Percentiles rank a stretch among this genome's conserved stretches.
phyloP scores from a whole-genome alignment of 2,329 filamentous ascomycete species.

The Pseudocercospora macadamiae region DNA sequence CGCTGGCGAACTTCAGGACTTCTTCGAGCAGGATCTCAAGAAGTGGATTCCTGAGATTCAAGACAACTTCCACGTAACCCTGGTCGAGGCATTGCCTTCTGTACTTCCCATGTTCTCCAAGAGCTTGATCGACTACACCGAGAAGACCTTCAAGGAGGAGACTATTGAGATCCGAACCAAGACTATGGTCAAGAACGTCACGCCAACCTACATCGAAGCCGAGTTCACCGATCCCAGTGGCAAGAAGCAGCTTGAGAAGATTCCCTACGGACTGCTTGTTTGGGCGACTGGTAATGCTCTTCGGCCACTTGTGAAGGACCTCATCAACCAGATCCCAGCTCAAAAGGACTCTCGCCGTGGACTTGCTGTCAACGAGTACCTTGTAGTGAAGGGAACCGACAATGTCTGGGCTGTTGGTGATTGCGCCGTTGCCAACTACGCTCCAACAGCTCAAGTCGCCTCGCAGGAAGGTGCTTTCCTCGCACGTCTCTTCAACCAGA shows the following conservation, averaged over 20 bases:
- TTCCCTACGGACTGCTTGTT: conserved; percentile 93
- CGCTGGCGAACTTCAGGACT: conserved; percentile 96
- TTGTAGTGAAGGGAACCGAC: conserved; percentile 94
- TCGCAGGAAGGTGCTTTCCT: conserved; percentile 95
- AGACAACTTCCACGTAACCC: conserved; percentile 93
- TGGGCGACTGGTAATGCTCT: conserved; percentile 98
- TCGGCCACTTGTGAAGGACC: conserved; percentile 83
- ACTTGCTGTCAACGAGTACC: conserved; percentile 96
- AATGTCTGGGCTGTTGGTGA: conserved; percentile 98
- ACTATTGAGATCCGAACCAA: conserved; percentile 97
- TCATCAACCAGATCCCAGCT: conserved; percentile 88
- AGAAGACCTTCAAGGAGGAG: conserved; percentile 98
- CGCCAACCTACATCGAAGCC: conserved; percentile 88
- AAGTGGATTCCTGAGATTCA: conserved; percentile 97
- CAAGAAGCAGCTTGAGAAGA: conserved; percentile 75
- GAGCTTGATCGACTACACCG: conserved; percentile 98
- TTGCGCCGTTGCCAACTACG: conserved; percentile 96
- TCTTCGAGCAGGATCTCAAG: conserved; percentile 97
- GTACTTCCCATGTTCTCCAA: conserved; percentile 97
- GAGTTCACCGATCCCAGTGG: conserved; percentile 81
- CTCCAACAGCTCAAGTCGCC: conserved; percentile 94
- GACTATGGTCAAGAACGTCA: conserved; percentile 98
- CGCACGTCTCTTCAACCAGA: conserved; percentile 95
- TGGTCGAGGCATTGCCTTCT: conserved; percentile 95
- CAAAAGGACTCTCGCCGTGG: conserved; percentile 95